Conservation (phyloP, 2,329 filamentous ascomycete species). For the Chalara sp. region DNA sequence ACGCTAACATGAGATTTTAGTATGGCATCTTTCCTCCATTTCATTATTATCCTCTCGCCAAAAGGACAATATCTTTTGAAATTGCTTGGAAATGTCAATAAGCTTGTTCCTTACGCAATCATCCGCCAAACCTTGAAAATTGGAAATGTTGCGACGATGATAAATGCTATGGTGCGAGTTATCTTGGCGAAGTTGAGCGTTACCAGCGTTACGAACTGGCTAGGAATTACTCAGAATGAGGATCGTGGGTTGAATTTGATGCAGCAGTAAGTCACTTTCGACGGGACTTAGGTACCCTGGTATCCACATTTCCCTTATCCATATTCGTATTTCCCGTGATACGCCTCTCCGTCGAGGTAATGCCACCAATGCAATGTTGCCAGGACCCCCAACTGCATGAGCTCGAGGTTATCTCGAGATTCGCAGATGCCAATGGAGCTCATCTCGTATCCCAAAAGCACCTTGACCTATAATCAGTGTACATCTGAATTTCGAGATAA, state of each 20-base stretch:
- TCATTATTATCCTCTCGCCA: conserved; percentile 64
- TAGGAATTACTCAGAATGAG: conserved; percentile 62
- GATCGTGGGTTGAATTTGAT: conserved; percentile 78
- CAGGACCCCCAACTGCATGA: no score
- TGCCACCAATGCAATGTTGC: no score
- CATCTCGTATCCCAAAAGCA: no score
- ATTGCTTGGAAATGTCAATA: conserved; percentile 63
- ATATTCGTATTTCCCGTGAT: background rate
- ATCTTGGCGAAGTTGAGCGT: conserved; percentile 74
- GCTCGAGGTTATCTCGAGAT: no score
- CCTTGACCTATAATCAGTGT: no score
- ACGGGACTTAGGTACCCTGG: background rate
- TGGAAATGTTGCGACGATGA: conserved; percentile 77
- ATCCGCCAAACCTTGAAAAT: conserved; percentile 68
- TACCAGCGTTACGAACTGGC: conserved; percentile 70
- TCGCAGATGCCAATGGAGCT: no score
- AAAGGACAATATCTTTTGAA: conserved; percentile 70
- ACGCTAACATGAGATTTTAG: conserved; percentile 34
- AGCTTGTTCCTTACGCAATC: conserved; percentile 63
- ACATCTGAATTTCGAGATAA: no score
- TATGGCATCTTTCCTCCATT: conserved; percentile 67
- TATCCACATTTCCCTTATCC: background rate
- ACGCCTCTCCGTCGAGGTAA: no score
- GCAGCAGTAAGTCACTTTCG: conserved; percentile 35
- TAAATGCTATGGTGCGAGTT: conserved; percentile 65